Conservation (phyloP, 441 rosid genomes). For the Iberis amara region DNA sequence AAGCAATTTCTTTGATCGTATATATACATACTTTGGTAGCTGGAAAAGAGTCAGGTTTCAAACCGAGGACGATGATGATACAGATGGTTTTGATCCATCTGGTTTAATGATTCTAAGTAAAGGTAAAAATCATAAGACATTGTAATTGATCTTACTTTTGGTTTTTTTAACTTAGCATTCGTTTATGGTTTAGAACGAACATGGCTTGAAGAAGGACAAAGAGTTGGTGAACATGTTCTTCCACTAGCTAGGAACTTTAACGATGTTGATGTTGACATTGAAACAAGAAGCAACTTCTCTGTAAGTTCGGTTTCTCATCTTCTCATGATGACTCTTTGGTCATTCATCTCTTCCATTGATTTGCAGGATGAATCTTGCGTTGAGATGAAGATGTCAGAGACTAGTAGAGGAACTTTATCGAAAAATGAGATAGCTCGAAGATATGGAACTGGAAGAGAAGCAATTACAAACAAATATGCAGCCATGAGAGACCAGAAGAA, state of each 20-base stretch:
- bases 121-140: slow-evolving; percentile 38
- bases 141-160: neutral
- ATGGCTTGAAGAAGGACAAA: slow-evolving; percentile 86
- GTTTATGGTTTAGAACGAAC: slow-evolving; percentile 42
- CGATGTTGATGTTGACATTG: slow-evolving; percentile 25
- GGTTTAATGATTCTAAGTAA: slow-evolving; percentile 84
- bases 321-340: no score
- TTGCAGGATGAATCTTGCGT: neutral
- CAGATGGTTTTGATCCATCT: slow-evolving; percentile 91
- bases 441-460: neutral
- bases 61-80: slow-evolving; percentile 64
- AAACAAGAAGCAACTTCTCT: neutral
- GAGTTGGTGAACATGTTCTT: slow-evolving; percentile 82
- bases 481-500: neutral
- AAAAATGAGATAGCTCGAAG: neutral
- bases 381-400: neutral
- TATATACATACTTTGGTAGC: slow-evolving; percentile 83
- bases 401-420: neutral
- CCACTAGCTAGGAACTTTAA: slow-evolving; percentile 88
- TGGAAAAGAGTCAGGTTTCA: slow-evolving; percentile 85
- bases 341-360: neutral
- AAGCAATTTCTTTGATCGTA: slow-evolving; percentile 86
- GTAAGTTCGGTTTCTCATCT: neutral
- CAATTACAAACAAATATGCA: neutral
- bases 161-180: neutral